Evolutionary conservation across 2,329 filamentous ascomycete species (phyloP), one percentile per base, ranked within the genome.

Genomic region (Ceratocystis lukuohia): DNA sequence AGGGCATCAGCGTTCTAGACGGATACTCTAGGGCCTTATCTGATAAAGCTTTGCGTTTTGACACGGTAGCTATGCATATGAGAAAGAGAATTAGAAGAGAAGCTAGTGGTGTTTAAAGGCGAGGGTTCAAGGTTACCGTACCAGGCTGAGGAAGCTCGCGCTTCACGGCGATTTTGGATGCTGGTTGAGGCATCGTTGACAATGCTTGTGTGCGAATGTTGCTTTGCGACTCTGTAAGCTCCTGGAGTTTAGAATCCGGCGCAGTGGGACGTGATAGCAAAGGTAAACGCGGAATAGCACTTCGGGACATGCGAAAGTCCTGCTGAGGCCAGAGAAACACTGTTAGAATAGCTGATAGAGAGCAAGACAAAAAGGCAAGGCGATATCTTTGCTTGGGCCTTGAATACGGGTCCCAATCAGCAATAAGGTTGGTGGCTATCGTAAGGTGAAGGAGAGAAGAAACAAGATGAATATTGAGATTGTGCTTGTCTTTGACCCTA

Each of bases 161-260:
- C 75, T 87, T 87, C 68, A 80, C 66, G 12, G 75, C 76, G 0
- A 72, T 71, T 68, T 78, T 77, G 22, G 69, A 64, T 5, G 71
- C 66, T n/a, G 77, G 72, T 10, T 77, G 75, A 62, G 59, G 61
- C 45, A 67, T 67, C 12, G 53, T 48, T 6, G 66, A 65, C 1
- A 41, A 25, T 44, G 77, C 75, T 64, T 76, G 76, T 46, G 76
- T 80, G 10, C 75, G 73, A 63, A 83, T 74, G 72, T 87, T 87
- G 74, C 76, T 78, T 71, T 86, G 82, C n/a, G 84, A 85, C 6
- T 85, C 81, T 71, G 77, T 80, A 70, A 84, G 80, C 71, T 86
- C 83, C 8, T 62, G 62, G 15, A 65, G 53, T 46, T 61, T 50
- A 28, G 46, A 33, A 28, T 45, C 41, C 62, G 64, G 56, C 78